Conservation (phyloP, 352 stramenopile species). For the Pythium phragmitis region DNA sequence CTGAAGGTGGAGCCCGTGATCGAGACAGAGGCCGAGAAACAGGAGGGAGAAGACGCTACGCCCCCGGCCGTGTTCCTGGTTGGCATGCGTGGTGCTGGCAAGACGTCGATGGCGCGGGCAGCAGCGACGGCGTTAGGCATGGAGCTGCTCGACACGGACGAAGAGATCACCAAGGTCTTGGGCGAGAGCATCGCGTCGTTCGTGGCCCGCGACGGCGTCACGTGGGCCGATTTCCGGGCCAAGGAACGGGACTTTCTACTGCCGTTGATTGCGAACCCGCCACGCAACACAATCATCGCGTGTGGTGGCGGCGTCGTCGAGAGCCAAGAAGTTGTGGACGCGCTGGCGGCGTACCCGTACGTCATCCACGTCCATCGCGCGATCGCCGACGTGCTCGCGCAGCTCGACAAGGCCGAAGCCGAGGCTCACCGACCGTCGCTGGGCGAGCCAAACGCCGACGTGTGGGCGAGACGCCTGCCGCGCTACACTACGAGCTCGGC, state of each 20-base stretch:
- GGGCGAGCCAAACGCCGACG: slow-evolving; percentile 50
- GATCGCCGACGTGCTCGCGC: slow-evolving; percentile 69
- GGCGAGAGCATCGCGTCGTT: slow-evolving; percentile 69
- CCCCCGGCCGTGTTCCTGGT: slow-evolving; percentile 75
- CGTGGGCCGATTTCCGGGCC: slow-evolving; percentile 78
- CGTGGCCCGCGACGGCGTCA: slow-evolving; percentile 55
- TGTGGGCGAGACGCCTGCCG: slow-evolving; percentile 58
- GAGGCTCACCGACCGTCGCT: slow-evolving; percentile 53
- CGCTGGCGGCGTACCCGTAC: slow-evolving; percentile 61
- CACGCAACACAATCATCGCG: slow-evolving; percentile 70
- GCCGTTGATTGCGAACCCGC: slow-evolving; percentile 55
- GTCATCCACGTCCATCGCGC: slow-evolving; percentile 71
- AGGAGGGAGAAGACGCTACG: slow-evolving; percentile 1
- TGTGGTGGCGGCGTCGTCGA: slow-evolving; percentile 86
- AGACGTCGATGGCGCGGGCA: slow-evolving; percentile 71
- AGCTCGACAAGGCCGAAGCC: slow-evolving; percentile 46
- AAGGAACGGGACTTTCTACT: slow-evolving; percentile 61
- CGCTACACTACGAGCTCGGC: slow-evolving; percentile 50
- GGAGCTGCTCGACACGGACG: slow-evolving; percentile 76
- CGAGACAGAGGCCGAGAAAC: slow-evolving; percentile 26
- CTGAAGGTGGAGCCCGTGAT: slow-evolving; percentile 50
- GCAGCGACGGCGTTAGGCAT: slow-evolving; percentile 50
- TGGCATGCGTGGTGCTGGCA: slow-evolving; percentile 86
- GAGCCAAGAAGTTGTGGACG: slow-evolving; percentile 55
- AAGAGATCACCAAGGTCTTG: slow-evolving; percentile 64